phyloP scores from a whole-genome alignment of 164 flowering plant species.

The Paratinospora sagittata region DNA sequence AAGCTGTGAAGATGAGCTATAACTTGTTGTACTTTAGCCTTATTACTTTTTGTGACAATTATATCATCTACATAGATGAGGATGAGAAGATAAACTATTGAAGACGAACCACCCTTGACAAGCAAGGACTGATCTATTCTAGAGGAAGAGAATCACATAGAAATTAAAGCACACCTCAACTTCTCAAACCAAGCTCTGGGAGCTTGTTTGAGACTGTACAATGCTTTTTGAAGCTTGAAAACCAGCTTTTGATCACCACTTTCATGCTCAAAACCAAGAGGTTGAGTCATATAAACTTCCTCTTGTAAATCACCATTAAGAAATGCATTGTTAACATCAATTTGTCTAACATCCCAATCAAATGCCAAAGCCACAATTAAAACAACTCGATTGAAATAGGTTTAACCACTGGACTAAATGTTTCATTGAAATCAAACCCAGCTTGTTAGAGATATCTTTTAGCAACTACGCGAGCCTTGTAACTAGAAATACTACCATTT shows the following conservation, averaged over 20 bases:
- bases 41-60: background rate
- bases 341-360: background rate
- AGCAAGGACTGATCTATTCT: background rate
- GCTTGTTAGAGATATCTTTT: too few species aligned
- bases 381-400: background rate
- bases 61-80: too few species aligned
- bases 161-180: background rate
- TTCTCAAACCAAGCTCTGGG: conserved; percentile 1
- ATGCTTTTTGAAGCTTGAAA: background rate
- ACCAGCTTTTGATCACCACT: background rate
- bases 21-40: background rate
- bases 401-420: too few species aligned
- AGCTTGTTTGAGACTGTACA: background rate
- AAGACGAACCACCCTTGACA: background rate
- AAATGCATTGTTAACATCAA: conserved; percentile 5
- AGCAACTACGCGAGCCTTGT: too few species aligned
- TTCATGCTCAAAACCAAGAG: background rate
- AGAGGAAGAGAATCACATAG: background rate
- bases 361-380: background rate
- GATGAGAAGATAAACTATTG: too few species aligned
- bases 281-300: background rate
- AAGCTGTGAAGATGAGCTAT: background rate
- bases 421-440: too few species aligned
- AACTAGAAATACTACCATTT: too few species aligned
- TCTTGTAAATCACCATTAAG: background rate